Conservation (phyloP, 768 basidiomycete species). For the Agrocybe chaxingu region DNA sequence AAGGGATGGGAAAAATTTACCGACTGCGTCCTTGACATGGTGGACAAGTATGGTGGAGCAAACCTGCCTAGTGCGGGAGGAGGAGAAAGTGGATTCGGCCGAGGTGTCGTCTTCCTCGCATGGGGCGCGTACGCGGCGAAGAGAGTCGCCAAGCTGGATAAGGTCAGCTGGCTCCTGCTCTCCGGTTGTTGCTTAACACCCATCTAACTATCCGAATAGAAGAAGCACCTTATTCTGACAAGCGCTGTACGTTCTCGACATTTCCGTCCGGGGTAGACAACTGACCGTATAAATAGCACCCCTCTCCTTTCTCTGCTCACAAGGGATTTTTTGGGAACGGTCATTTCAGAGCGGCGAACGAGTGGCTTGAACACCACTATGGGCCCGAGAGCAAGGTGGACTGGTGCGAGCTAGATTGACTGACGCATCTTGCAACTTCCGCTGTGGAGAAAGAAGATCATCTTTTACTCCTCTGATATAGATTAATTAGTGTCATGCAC, state of each 20-base stretch:
- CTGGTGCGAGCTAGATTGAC: constrained; percentile 49
- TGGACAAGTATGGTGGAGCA: constrained; percentile 74
- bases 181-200: too few relatives aligned
- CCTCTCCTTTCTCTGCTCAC: constrained; percentile 75
- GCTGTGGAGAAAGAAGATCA: background rate
- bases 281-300: constrained; percentile 50
- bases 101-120: constrained; percentile 77
- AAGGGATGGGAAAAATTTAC: constrained; percentile 94
- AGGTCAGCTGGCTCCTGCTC: constrained; percentile 38
- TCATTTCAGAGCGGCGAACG: constrained; percentile 85
- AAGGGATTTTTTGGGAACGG: constrained; percentile 85
- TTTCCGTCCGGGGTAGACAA: background rate
- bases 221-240: constrained; percentile 75
- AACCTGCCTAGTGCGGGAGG: constrained; percentile 42
- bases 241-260: constrained; percentile 56
- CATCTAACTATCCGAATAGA: constrained; percentile 34
- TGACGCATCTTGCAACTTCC: constrained; percentile 3
- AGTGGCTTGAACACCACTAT: constrained; percentile 81
- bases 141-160: constrained; percentile 72
- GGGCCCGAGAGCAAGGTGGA: constrained; percentile 69
- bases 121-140: constrained; percentile 90
- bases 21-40: constrained; percentile 69
- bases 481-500: too few relatives aligned
- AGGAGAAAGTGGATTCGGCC: constrained; percentile 48
- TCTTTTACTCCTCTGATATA: too few relatives aligned